Percentiles rank a stretch among this genome's conserved stretches.
Evolutionary conservation across 1,284 basidiomycete species (phyloP).

Genomic region (Pseudozyma pruni): DNA sequence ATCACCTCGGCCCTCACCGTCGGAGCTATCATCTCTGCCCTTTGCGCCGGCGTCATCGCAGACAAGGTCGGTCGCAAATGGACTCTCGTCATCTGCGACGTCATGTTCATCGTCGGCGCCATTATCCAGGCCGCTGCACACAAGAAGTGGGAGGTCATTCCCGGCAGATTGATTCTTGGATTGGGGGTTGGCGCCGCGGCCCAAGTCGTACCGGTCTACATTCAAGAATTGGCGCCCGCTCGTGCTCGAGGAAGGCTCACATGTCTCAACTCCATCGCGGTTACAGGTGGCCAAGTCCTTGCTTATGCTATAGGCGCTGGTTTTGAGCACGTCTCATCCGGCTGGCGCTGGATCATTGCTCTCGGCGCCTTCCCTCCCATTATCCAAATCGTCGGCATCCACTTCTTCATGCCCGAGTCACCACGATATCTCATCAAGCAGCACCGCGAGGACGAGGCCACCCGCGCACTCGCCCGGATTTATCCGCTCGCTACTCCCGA

Average conservation of each 20-base stretch:
- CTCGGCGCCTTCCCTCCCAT: constrained; percentile 68
- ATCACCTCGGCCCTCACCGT: constrained; percentile 50
- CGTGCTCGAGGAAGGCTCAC: constrained; percentile 68
- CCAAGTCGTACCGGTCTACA: constrained; percentile 68
- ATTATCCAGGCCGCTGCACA: constrained; percentile 67
- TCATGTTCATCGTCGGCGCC: constrained; percentile 66
- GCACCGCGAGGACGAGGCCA: constrained; percentile 59
- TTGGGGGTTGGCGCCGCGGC: constrained; percentile 68
- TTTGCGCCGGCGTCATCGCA: constrained; percentile 61
- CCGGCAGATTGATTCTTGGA: constrained; percentile 69
- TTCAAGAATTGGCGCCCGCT: constrained; percentile 69
- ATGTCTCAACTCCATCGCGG: constrained; percentile 67
- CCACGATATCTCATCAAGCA: constrained; percentile 67
- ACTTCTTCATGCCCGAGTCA: constrained; percentile 68
- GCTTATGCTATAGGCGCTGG: constrained; percentile 65
- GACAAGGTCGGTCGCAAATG: constrained; percentile 69
- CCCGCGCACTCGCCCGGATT: constrained; percentile 55
- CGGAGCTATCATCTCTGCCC: constrained; percentile 58
- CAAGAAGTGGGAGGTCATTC: constrained; percentile 66
- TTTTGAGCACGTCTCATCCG: constrained; percentile 54
- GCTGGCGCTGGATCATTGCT: constrained; percentile 69
- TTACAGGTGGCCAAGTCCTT: constrained; percentile 69
- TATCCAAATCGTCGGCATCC: constrained; percentile 62
- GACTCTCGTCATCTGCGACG: constrained; percentile 57
- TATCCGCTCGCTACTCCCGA: constrained; percentile 62